Conservation (phyloP, 2,329 filamentous ascomycete genomes). For the Cephalotrichum gorgonifer region DNA sequence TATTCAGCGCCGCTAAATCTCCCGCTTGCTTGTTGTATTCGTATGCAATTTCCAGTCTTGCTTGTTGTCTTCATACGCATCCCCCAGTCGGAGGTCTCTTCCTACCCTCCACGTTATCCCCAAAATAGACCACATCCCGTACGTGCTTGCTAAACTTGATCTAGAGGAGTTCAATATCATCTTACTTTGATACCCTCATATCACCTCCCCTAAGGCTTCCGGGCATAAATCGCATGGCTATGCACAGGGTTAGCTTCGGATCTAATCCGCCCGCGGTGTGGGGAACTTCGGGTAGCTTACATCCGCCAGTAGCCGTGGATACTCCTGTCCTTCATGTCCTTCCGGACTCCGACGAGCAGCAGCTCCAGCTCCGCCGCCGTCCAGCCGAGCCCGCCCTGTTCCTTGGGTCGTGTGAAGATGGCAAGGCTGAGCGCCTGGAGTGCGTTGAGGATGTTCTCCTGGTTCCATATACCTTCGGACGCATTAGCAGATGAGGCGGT, state of each 20-base stretch:
- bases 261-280: background rate
- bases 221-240: background rate
- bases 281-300: conserved; percentile 12
- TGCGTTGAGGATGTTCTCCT: conserved; percentile 10
- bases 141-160: too few species aligned
- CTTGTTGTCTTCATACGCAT: too few species aligned
- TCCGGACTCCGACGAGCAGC: conserved; percentile 16
- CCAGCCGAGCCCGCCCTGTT: conserved; percentile 15
- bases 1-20: too few species aligned
- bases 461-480: conserved; percentile 16
- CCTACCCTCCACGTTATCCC: too few species aligned
- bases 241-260: background rate
- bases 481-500: background rate
- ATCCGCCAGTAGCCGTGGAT: conserved; percentile 21
- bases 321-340: conserved; percentile 16
- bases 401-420: conserved; percentile 17
- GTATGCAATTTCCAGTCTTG: too few species aligned
- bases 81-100: too few species aligned
- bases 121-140: too few species aligned
- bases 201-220: too few species aligned
- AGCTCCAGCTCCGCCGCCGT: conserved; percentile 15
- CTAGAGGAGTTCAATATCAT: too few species aligned
- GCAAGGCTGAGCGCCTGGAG: conserved; percentile 20
- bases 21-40: too few species aligned
- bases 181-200: too few species aligned